Evolutionary conservation across 129 eudicot genomes (phyloP), one percentile per base, ranked within the genome.

Genomic region (Saussurea involucrata): DNA sequence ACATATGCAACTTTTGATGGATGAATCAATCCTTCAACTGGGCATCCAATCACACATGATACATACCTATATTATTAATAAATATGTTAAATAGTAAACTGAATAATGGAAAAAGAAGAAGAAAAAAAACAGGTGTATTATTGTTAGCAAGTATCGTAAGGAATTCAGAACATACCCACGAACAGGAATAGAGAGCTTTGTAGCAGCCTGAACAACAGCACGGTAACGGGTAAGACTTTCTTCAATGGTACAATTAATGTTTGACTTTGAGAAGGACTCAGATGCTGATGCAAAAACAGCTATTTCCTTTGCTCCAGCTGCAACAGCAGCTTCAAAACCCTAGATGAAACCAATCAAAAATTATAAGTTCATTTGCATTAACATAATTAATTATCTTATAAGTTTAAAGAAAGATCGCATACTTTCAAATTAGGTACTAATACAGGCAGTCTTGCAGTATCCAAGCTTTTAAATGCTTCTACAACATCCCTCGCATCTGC

Each of bases 221-320:
- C 83, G 90, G 60, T 93, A 90, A 46, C 96, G 95, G 74, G 67
- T 61, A 66, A 93, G 85, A 73, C 98, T 93, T 84, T 90, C 95
- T 25, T 85, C 88, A 32, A 93, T 88, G 72, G 84, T 88, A 81
- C 98, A 93, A 69, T 93, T 93, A n/a, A 93, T 93, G 82, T 93
- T 93, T 20, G 93, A 86, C 74, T 85, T 88, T 25, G 98, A 93
- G 65, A 93, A 93, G 53, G 98, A 88, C 79, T 93, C 96, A 0
- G 98, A 93, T 22, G 98, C 96, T 73, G 98, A 86, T 79, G 98
- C 96, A 82, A 93, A 93, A 10, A 93, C 75, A 24, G 93, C 96
- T 71, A 90, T 79, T 81, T 88, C 96, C 85, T 87, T 93, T 18
- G 95, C 95, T 36, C 96, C 96, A 61, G 98, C 92, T 63, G 94